phyloP scores from a whole-genome alignment of 257 asterid species.

The Nicotiana tabacum region DNA sequence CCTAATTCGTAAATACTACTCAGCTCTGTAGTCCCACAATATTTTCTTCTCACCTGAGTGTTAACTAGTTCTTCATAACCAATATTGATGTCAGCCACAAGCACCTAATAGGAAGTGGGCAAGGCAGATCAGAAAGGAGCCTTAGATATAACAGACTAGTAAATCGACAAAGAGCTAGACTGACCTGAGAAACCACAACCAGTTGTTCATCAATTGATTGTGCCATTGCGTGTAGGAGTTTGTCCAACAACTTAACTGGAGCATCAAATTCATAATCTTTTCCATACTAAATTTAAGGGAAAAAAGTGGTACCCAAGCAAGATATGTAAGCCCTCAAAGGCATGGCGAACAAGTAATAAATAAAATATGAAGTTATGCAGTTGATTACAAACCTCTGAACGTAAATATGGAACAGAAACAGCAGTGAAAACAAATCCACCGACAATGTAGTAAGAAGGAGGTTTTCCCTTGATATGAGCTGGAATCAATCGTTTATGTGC shows the following conservation, averaged over 20 bases:
- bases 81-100: conserved; percentile 26
- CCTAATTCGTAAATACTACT: background rate
- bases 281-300: conserved; percentile 19
- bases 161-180: background rate
- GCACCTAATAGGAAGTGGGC: conserved; percentile 14
- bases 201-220: conserved; percentile 24
- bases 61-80: conserved; percentile 28
- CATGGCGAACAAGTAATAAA: background rate
- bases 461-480: conserved; percentile 17
- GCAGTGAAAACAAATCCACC: conserved; percentile 27
- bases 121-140: background rate
- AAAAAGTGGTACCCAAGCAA: background rate
- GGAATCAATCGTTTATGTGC: conserved; percentile 19
- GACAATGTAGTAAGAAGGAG: conserved; percentile 26
- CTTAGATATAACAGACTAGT: background rate
- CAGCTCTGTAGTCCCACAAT: background rate
- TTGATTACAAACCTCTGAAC: conserved; percentile 21
- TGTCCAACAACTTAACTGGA: conserved; percentile 24
- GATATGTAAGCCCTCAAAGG: background rate
- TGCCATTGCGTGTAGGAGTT: conserved; percentile 22
- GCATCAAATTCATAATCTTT: conserved; percentile 23
- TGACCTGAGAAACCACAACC: conserved; percentile 29
- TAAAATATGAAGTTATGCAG: background rate
- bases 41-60: conserved; percentile 17
- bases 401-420: conserved; percentile 22